Conservation (phyloP, 2,329 filamentous ascomycete species). For the Venturia effusa region DNA sequence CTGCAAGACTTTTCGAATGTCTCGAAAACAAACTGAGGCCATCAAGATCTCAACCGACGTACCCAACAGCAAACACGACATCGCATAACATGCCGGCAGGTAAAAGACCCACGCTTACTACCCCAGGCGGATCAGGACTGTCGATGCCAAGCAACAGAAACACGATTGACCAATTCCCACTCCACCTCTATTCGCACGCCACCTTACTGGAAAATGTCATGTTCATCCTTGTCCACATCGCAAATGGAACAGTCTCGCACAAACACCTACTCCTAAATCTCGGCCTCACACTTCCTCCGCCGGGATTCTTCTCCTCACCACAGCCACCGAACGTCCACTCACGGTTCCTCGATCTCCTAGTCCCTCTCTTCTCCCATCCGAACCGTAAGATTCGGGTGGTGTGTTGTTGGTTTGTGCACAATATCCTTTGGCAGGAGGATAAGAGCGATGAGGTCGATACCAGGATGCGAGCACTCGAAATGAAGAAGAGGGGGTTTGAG, state of each 20-base stretch:
- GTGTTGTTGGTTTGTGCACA: slow-evolving; percentile 75
- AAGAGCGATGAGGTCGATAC: slow-evolving; percentile 54
- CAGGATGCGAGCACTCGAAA: slow-evolving; percentile 53
- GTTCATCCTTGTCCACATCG: slow-evolving; percentile 79
- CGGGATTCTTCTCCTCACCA: slow-evolving; percentile 55
- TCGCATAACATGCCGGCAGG: slow-evolving; percentile 4
- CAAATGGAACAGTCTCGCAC: slow-evolving; percentile 68
- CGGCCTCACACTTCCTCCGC: slow-evolving; percentile 38
- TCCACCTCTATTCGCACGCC: slow-evolving; percentile 19
- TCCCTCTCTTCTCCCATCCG: slow-evolving; percentile 62
- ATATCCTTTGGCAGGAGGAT: slow-evolving; percentile 76
- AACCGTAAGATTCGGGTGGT: slow-evolving; percentile 64
- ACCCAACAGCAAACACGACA: neutral
- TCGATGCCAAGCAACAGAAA: neutral
- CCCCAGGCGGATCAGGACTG: slow-evolving; percentile 22
- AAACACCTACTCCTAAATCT: slow-evolving; percentile 46
- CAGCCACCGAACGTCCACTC: neutral
- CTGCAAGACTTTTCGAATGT: slow-evolving; percentile 70
- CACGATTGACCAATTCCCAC: slow-evolving; percentile 21
- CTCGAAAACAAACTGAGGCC: slow-evolving; percentile 66
- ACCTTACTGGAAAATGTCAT: slow-evolving; percentile 70
- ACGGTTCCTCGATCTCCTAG: slow-evolving; percentile 59
- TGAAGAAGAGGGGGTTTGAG: slow-evolving; percentile 62
- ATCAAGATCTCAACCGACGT: slow-evolving; percentile 20
- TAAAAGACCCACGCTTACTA: slow-evolving; percentile 27